These are phyloP conservation scores for Arthrobotrys musiformis DNA, from an alignment of 2,329 filamentous ascomycete genomes.

Conservation along the genomic window DNA sequence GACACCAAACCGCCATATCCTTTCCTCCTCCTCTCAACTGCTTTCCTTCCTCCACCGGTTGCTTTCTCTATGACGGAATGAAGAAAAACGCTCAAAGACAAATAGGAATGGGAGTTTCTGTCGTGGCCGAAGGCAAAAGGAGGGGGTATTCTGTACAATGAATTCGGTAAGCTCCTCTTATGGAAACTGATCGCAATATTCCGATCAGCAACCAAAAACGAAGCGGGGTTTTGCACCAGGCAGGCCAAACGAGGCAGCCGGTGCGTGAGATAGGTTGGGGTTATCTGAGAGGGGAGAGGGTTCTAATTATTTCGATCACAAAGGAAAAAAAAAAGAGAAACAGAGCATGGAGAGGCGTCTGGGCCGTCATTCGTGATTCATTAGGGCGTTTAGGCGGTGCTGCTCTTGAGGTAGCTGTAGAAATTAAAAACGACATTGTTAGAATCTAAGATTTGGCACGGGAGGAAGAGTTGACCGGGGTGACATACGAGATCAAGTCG, in stretches of 20 bases:
- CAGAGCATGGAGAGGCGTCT: constrained; percentile 3
- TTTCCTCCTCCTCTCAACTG: not conserved
- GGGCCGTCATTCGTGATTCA: constrained; percentile 26
- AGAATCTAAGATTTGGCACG: not conserved
- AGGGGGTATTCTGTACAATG: not conserved
- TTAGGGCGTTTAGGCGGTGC: constrained; percentile 31
- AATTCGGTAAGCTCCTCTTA: not conserved
- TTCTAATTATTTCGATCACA: constrained; percentile 29
- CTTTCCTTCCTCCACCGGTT: constrained; percentile 1
- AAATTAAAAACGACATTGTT: not conserved
- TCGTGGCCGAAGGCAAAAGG: constrained; percentile 8
- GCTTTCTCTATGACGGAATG: constrained; percentile 32
- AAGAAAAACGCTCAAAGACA: constrained; percentile 29
- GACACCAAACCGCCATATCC: constrained; percentile 4
- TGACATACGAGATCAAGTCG: constrained; percentile 92
- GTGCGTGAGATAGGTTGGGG: constrained; percentile 6
- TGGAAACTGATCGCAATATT: not conserved
- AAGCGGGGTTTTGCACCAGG: not conserved
- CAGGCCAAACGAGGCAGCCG: not conserved
- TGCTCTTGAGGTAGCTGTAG: constrained; percentile 38
- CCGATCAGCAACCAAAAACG: not conserved
- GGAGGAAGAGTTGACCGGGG: not conserved
- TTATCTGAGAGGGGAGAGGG: constrained; percentile 27
- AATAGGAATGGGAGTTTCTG: constrained; percentile 17
- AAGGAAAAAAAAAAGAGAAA: constrained; percentile 28